Conservation (phyloP, 768 basidiomycete species). For the Zangia roseola region DNA sequence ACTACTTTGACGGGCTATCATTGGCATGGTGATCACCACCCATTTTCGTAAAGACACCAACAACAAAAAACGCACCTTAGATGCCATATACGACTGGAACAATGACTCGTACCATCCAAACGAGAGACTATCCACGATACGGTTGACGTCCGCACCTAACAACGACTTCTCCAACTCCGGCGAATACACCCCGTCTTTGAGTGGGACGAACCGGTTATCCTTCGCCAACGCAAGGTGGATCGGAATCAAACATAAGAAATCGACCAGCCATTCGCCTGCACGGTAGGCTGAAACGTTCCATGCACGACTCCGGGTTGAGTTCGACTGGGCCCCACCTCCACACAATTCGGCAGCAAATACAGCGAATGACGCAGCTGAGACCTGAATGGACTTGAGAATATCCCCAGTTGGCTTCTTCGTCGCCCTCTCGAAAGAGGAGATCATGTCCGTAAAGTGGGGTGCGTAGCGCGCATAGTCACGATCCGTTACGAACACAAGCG, state of each 20-base stretch:
- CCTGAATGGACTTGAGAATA: constrained; percentile 37
- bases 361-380: constrained; percentile 33
- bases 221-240: constrained; percentile 60
- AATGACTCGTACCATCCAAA: constrained; percentile 68
- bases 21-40: neutral
- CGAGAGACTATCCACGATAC: constrained; percentile 54
- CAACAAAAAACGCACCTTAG: constrained; percentile 37
- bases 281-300: constrained; percentile 41
- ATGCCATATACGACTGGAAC: constrained; percentile 60
- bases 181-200: constrained; percentile 57
- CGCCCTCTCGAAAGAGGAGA: constrained; percentile 44
- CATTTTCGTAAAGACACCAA: accelerated
- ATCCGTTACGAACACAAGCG: constrained; percentile 46
- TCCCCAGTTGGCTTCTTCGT: constrained; percentile 54
- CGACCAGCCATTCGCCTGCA: constrained; percentile 61
- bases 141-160: constrained; percentile 56
- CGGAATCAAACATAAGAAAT: constrained; percentile 59
- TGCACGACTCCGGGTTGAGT: neutral
- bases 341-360: constrained; percentile 24
- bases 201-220: constrained; percentile 60
- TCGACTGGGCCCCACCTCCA: neutral
- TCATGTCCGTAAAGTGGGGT: constrained; percentile 45
- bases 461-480: constrained; percentile 34
- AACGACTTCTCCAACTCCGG: constrained; percentile 49
- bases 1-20: constrained; percentile 60